Conservation (phyloP, 257 asterid genomes). For the Nicotiana tabacum region DNA sequence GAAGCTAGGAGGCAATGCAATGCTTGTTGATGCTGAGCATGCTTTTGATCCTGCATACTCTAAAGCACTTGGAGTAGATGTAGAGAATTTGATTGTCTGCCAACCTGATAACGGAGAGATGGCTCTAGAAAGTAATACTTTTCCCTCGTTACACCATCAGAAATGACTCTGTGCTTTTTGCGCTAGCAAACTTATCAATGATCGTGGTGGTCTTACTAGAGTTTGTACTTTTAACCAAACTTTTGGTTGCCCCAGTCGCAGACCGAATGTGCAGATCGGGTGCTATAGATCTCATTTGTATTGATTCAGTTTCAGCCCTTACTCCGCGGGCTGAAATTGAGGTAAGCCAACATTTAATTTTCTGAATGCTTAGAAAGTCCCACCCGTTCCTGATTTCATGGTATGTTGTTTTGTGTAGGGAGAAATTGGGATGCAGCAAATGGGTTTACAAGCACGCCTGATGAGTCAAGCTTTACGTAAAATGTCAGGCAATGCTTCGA, state of each 20-base stretch:
- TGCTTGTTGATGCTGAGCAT: slow-evolving; percentile 99
- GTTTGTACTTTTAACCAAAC: background rate
- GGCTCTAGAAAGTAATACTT: slow-evolving; percentile 86
- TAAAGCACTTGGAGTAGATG: slow-evolving; percentile 89
- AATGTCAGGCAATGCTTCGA: slow-evolving; percentile 99
- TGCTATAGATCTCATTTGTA: slow-evolving; percentile 96
- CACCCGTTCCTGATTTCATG: slow-evolving; percentile 7
- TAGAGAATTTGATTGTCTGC: slow-evolving; percentile 95
- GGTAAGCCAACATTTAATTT: slow-evolving; percentile 39
- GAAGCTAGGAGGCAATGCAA: slow-evolving; percentile 96
- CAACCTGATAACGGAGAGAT: slow-evolving; percentile 99
- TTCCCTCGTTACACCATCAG: slow-evolving; percentile 24
- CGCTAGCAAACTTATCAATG: slow-evolving; percentile 5
- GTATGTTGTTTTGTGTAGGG: slow-evolving; percentile 46
- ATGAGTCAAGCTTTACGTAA: slow-evolving; percentile 99
- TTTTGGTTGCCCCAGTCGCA: slow-evolving; percentile 59
- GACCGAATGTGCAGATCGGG: slow-evolving; percentile 99
- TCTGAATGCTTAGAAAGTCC: slow-evolving; percentile 11
- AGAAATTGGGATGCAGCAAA: slow-evolving; percentile 99
- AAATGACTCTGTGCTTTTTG: background rate
- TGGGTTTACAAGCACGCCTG: slow-evolving; percentile 97
- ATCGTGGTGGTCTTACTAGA: background rate
- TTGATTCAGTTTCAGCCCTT: slow-evolving; percentile 98
- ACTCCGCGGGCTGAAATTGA: slow-evolving; percentile 99
- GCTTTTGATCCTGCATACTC: slow-evolving; percentile 99